phyloP scores from a whole-genome alignment of 2,329 filamentous ascomycete genomes.

The Aspergillus alliaceus region DNA sequence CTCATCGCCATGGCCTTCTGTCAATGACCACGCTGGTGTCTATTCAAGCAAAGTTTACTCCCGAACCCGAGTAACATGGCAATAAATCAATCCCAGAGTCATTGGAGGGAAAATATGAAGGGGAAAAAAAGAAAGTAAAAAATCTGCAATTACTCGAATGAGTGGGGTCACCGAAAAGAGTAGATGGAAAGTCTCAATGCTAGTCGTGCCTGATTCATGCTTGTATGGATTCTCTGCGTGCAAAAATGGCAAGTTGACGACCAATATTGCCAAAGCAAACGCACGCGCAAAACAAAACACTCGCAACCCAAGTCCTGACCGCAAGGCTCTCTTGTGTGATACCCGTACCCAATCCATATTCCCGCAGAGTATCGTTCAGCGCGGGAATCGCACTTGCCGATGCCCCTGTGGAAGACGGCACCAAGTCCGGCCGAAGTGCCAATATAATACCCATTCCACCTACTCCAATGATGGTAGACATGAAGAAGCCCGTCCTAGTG shows the following conservation, averaged over 20 bases:
- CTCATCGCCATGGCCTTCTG: neutral
- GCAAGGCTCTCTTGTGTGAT: slow-evolving; percentile 55
- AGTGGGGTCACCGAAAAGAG: neutral
- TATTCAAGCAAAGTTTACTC: neutral
- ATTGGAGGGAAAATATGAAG: neutral
- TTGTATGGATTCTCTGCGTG: slow-evolving; percentile 21
- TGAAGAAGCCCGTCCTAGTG: slow-evolving; percentile 77
- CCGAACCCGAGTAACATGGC: neutral
- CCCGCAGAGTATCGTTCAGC: slow-evolving; percentile 31
- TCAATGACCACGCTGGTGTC: neutral
- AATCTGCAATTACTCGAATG: neutral
- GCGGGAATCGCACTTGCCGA: slow-evolving; percentile 28
- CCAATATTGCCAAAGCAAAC: slow-evolving; percentile 97
- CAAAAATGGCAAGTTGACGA: slow-evolving; percentile 65
- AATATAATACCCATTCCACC: slow-evolving; percentile 73
- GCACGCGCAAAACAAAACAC: slow-evolving; percentile 90
- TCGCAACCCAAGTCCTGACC: slow-evolving; percentile 83
- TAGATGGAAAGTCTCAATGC: neutral
- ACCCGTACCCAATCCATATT: slow-evolving; percentile 31
- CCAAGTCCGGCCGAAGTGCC: slow-evolving; percentile 72
- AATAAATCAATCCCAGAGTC: neutral
- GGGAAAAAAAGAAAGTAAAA: neutral
- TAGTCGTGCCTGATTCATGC: slow-evolving; percentile 6
- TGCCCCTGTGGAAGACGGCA: slow-evolving; percentile 64
- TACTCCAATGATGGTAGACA: slow-evolving; percentile 73